Conservation (phyloP, 1,284 basidiomycete species). For the Lignosus rhinocerotis region DNA sequence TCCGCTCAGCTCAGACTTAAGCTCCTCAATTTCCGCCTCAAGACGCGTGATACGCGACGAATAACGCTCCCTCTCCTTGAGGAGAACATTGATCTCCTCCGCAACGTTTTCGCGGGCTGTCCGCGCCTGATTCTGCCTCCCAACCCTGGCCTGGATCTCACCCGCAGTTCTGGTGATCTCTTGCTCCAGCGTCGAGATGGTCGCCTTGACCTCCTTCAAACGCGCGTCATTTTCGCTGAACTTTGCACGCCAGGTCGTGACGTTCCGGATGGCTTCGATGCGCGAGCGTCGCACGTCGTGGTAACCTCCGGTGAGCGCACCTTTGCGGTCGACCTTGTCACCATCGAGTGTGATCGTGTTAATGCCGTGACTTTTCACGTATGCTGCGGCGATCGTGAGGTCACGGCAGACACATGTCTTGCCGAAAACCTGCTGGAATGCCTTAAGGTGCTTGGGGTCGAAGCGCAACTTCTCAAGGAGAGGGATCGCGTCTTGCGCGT, state of each 20-base stretch:
- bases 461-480: constrained; percentile 85
- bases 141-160: constrained; percentile 69
- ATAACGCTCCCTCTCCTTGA: constrained; percentile 73
- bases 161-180: constrained; percentile 82
- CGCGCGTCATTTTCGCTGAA: constrained; percentile 67
- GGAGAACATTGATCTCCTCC: constrained; percentile 62
- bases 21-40: constrained; percentile 69
- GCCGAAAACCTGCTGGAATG: constrained; percentile 98
- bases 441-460: constrained; percentile 72
- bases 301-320: constrained; percentile 93
- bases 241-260: constrained; percentile 78
- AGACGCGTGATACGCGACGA: constrained; percentile 63
- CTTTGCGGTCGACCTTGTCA: constrained; percentile 97
- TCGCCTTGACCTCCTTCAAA: constrained; percentile 73
- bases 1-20: constrained; percentile 68
- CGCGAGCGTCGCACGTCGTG: constrained; percentile 91
- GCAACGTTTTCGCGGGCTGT: constrained; percentile 69
- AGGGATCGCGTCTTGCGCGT: constrained; percentile 87
- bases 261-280: constrained; percentile 82
- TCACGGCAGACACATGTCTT: constrained; percentile 96
- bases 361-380: constrained; percentile 91
- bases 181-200: constrained; percentile 79
- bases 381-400: constrained; percentile 89
- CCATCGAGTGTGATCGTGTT: constrained; percentile 98
- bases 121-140: constrained; percentile 71